Evolutionary conservation across 1,139 yeast genomes (phyloP).

Genomic region (Suhomyces choctaworum): DNA sequence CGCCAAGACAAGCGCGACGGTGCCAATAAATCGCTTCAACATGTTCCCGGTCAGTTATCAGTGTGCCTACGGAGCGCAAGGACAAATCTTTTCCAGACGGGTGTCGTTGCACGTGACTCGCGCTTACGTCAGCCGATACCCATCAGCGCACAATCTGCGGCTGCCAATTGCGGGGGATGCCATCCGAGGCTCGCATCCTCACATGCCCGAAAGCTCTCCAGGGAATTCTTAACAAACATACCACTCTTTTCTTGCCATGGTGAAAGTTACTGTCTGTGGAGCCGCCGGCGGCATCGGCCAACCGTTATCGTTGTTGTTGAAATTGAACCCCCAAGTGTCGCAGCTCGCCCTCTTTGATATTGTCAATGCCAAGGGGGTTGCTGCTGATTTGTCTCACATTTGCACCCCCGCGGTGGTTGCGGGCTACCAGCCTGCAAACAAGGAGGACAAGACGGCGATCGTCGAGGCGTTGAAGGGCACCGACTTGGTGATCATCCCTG

Average conservation of each 20-base stretch:
- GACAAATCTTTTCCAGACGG: no score
- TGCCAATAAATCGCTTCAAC: constrained; percentile 4
- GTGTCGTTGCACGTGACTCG: no score
- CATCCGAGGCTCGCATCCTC: constrained; percentile 10
- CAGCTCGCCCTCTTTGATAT: constrained; percentile 66
- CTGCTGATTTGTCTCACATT: constrained; percentile 73
- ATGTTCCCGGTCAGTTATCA: no score
- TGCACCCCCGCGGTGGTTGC: constrained; percentile 57
- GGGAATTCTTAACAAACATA: not conserved
- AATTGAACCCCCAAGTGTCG: constrained; percentile 54
- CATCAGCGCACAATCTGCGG: no score
- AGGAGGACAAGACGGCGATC: constrained; percentile 50
- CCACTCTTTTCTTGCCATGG: constrained; percentile 31
- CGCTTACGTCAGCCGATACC: no score
- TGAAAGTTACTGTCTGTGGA: constrained; percentile 72
- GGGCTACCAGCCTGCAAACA: constrained; percentile 55
- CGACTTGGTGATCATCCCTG: constrained; percentile 69
- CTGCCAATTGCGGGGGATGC: constrained; percentile 4
- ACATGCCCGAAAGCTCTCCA: constrained; percentile 3
- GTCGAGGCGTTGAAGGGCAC: constrained; percentile 52
- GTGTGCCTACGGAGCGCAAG: no score
- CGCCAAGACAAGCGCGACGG: constrained; percentile 10
- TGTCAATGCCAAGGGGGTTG: constrained; percentile 68
- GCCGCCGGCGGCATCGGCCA: constrained; percentile 86
- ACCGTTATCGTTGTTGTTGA: constrained; percentile 65